These are phyloP conservation scores for Fraxinus angustifolia DNA, from an alignment of 305 asterid species.

Conservation along the genomic window DNA sequence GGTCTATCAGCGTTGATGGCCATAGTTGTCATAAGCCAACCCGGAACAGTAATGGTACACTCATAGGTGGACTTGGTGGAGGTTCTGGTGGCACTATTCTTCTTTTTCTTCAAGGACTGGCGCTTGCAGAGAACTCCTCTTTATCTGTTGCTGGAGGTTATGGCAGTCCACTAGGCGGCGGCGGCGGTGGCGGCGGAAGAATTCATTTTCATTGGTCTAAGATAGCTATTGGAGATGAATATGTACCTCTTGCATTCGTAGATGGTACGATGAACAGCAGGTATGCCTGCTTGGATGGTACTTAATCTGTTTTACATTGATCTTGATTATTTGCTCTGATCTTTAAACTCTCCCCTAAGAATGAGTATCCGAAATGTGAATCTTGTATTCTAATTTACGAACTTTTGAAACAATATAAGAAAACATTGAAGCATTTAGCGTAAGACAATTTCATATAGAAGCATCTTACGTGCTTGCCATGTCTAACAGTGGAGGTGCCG, in stretches of 20 bases:
- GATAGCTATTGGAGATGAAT: conserved; percentile 68
- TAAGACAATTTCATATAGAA: conserved; percentile 4
- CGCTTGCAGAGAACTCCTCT: conserved; percentile 65
- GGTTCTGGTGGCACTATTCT: conserved; percentile 97
- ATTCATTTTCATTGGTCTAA: conserved; percentile 94
- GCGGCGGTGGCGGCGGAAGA: conserved; percentile 99
- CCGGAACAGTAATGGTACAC: conserved; percentile 52
- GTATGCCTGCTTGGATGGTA: conserved; percentile 32
- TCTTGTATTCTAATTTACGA: neutral
- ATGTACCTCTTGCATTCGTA: conserved; percentile 74
- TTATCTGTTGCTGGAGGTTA: conserved; percentile 79
- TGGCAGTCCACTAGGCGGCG: conserved; percentile 88
- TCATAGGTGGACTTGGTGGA: conserved; percentile 81
- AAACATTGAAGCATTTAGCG: conserved; percentile 12
- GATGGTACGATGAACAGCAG: conserved; percentile 65
- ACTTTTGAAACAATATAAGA: neutral
- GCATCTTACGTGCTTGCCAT: conserved; percentile 27
- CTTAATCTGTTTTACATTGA: neutral
- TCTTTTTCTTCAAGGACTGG: conserved; percentile 64
- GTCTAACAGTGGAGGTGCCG: conserved; percentile 74
- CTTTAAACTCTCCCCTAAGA: neutral
- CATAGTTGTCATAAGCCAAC: conserved; percentile 54
- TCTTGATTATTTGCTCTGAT: conserved; percentile 6
- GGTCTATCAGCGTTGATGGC: conserved; percentile 82
- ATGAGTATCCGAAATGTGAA: neutral